A percentile compares a stretch with the other conserved stretches of the same genome.
phyloP scores from a whole-genome alignment of 345 rosid species.

The Zanthoxylum bungeanum region DNA sequence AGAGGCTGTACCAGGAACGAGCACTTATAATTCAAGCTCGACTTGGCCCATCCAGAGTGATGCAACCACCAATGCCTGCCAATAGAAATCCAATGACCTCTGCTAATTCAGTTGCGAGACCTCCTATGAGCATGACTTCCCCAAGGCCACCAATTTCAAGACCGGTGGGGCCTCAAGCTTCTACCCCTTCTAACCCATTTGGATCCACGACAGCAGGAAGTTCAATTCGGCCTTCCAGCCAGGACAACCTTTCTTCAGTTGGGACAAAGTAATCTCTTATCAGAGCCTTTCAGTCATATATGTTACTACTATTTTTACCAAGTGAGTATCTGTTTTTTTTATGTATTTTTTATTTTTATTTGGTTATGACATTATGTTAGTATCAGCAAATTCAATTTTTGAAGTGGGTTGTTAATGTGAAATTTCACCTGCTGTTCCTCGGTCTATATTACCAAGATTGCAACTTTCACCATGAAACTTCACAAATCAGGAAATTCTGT shows the following conservation, averaged over 20 bases:
- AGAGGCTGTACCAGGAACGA: constrained; percentile 84
- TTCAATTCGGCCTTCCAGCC: constrained; percentile 44
- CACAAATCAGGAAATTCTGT: not conserved
- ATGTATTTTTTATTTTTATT: too few species aligned
- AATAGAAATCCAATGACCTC: constrained; percentile 67
- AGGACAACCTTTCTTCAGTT: constrained; percentile 33
- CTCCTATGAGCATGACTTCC: constrained; percentile 54
- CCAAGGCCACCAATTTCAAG: constrained; percentile 71
- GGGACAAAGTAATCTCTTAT: constrained; percentile 27
- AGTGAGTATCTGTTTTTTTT: constrained; percentile 24
- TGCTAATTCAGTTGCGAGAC: constrained; percentile 60
- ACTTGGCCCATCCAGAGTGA: constrained; percentile 66
- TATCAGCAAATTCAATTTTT: too few species aligned
- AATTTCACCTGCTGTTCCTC: not conserved
- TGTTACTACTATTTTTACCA: constrained; percentile 12
- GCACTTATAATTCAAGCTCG: constrained; percentile 92
- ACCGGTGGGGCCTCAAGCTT: constrained; percentile 46
- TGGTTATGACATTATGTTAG: too few species aligned
- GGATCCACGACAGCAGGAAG: constrained; percentile 49
- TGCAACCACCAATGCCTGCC: constrained; percentile 54
- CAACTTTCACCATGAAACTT: not conserved
- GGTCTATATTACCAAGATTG: not conserved
- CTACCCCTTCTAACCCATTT: constrained; percentile 41
- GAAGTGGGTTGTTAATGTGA: not conserved
- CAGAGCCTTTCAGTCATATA: constrained; percentile 5